Conservation (phyloP, 495 filamentous ascomycete species). For the Penicillium subrubescens region DNA sequence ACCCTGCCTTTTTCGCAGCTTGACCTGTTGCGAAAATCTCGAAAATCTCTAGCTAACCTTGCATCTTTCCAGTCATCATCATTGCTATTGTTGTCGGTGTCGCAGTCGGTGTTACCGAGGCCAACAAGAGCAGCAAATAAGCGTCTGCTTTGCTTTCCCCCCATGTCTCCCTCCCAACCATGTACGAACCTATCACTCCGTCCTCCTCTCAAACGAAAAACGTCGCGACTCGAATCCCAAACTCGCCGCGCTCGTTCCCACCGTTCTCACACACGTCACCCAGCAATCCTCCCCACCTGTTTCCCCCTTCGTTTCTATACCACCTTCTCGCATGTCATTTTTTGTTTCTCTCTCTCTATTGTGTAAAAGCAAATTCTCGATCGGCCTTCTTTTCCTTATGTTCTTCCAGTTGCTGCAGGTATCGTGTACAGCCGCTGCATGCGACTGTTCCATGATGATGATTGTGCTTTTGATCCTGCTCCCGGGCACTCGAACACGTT, state of each 20-base stretch:
- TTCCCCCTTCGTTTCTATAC: slow-evolving; percentile 34
- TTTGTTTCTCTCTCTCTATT: slow-evolving; percentile 11
- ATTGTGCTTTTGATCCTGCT: slow-evolving; percentile 15
- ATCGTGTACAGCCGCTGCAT: slow-evolving; percentile 24
- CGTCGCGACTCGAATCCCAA: slow-evolving; percentile 4
- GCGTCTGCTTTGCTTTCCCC: slow-evolving; percentile 4
- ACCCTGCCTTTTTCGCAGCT: neutral
- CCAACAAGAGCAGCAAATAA: slow-evolving; percentile 28
- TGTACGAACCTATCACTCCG: slow-evolving; percentile 21
- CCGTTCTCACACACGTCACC: slow-evolving; percentile 5
- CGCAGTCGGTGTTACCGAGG: slow-evolving; percentile 49
- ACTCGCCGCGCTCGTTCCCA: slow-evolving; percentile 6
- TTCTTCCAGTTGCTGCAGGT: slow-evolving; percentile 16
- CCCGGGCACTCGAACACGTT: slow-evolving; percentile 22
- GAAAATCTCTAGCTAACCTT: neutral
- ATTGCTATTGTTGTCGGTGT: slow-evolving; percentile 54
- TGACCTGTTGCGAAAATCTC: neutral
- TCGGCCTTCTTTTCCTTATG: slow-evolving; percentile 21
- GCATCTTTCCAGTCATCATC: slow-evolving; percentile 43
- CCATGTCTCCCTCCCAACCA: slow-evolving; percentile 10
- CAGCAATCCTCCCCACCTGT: neutral
- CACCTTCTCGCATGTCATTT: slow-evolving; percentile 31
- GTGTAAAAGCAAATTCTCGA: slow-evolving; percentile 35
- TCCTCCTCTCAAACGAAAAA: neutral
- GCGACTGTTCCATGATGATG: slow-evolving; percentile 23